These are phyloP conservation scores for Saussurea involucrata DNA, from an alignment of 129 eudicot species.

Conservation along the genomic window DNA sequence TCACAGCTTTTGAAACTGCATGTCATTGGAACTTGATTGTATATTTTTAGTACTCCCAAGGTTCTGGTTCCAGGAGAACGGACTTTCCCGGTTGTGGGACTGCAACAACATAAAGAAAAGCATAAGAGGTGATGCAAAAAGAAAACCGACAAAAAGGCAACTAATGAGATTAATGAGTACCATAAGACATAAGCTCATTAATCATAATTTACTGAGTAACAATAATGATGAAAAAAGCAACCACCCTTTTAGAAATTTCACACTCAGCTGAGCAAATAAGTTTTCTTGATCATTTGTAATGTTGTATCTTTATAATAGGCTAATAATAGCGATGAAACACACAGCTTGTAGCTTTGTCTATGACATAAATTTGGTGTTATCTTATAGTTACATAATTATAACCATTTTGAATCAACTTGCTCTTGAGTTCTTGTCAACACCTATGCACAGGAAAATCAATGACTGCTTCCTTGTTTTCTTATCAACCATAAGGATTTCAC, in stretches of 20 bases:
- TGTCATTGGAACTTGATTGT: constrained; percentile 47
- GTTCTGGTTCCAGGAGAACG: constrained; percentile 55
- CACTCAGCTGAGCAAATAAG: neutral
- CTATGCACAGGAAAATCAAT: neutral
- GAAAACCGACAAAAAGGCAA: neutral
- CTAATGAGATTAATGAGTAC: constrained; percentile 2
- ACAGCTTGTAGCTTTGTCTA: neutral
- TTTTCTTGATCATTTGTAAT: neutral
- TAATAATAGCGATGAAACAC: neutral
- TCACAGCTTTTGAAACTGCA: constrained; percentile 83
- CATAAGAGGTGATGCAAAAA: constrained; percentile 2
- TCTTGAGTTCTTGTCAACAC: neutral
- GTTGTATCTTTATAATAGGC: neutral
- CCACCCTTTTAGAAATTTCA: neutral
- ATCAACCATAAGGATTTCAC: neutral
- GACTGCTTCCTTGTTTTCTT: neutral
- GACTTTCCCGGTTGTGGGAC: constrained; percentile 26
- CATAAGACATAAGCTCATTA: constrained; percentile 18
- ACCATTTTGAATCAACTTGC: neutral
- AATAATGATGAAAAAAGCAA: constrained; percentile 9
- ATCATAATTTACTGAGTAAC: constrained; percentile 1
- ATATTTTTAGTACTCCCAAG: constrained; percentile 31
- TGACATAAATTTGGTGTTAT: neutral
- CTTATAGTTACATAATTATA: neutral
- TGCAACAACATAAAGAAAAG: constrained; percentile 28